Percentiles rank a stretch among this genome's conserved stretches.
Conservation (phyloP, 2,329 filamentous ascomycete genomes). For the Cordyceps javanica region DNA sequence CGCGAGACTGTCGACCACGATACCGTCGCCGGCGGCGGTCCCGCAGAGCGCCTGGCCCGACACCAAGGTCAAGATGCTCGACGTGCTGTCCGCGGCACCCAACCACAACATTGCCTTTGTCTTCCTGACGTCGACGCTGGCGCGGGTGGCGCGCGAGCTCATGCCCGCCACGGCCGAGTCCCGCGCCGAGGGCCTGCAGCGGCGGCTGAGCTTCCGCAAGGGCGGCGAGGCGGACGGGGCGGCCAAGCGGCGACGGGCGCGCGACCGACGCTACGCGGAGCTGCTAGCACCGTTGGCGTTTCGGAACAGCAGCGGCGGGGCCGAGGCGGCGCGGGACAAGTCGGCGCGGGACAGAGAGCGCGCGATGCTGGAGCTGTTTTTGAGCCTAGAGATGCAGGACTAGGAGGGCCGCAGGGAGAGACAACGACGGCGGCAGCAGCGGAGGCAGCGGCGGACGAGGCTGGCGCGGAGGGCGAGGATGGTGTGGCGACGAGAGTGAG, state of each 20-base stretch:
- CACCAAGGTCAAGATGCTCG: slow-evolving; percentile 54
- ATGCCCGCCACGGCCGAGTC: slow-evolving; percentile 30
- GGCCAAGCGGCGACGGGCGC: slow-evolving; percentile 43
- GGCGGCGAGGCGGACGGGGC: not conserved
- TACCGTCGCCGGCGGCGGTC: slow-evolving; percentile 34
- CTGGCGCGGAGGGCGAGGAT: not conserved
- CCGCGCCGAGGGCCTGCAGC: slow-evolving; percentile 28
- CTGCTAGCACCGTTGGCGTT: slow-evolving; percentile 61
- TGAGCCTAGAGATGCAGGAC: slow-evolving; percentile 27
- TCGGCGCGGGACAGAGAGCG: slow-evolving; percentile 57
- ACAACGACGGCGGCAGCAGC: not conserved
- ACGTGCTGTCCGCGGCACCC: slow-evolving; percentile 64
- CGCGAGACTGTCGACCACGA: slow-evolving; percentile 56
- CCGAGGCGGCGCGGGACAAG: slow-evolving; percentile 47
- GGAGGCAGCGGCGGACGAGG: not conserved
- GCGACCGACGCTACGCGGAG: slow-evolving; percentile 57
- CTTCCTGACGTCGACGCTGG: slow-evolving; percentile 73
- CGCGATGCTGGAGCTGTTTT: slow-evolving; percentile 64
- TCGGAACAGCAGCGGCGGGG: slow-evolving; percentile 38
- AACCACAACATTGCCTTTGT: slow-evolving; percentile 87
- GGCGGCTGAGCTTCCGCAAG: slow-evolving; percentile 39
- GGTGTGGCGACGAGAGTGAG: not conserved
- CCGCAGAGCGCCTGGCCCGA: slow-evolving; percentile 28
- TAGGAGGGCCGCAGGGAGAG: slow-evolving; percentile 19
- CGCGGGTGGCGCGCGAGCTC: slow-evolving; percentile 45